These are phyloP conservation scores for Biscogniauxia marginata DNA, from an alignment of 2,329 filamentous ascomycete genomes.

Conservation along the genomic window DNA sequence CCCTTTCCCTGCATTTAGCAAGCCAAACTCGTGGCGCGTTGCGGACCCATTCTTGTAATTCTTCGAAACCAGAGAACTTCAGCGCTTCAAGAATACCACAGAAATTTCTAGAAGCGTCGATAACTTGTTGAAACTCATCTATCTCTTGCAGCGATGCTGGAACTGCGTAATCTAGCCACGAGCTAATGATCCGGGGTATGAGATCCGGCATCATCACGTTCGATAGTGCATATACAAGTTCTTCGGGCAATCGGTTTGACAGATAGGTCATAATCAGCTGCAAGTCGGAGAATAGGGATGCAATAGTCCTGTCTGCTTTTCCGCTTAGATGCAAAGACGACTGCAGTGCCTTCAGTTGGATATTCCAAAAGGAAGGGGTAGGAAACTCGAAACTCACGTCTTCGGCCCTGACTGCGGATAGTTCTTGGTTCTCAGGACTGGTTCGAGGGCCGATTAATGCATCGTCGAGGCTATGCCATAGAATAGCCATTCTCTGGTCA, in stretches of 20 bases:
- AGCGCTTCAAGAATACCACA: slow-evolving; percentile 60
- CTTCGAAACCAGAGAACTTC: slow-evolving; percentile 60
- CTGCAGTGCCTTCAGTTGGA: slow-evolving; percentile 29
- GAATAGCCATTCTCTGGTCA: slow-evolving; percentile 55
- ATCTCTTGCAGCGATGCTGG: slow-evolving; percentile 73
- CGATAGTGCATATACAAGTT: slow-evolving; percentile 61
- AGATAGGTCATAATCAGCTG: slow-evolving; percentile 52
- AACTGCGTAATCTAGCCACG: slow-evolving; percentile 75
- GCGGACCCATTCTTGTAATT: slow-evolving; percentile 76
- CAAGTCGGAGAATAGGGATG: slow-evolving; percentile 54
- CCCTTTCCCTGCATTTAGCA: slow-evolving; percentile 74
- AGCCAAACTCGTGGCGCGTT: slow-evolving; percentile 84
- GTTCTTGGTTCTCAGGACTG: slow-evolving; percentile 34
- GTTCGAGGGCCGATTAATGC: slow-evolving; percentile 62
- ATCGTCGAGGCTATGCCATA: slow-evolving; percentile 64
- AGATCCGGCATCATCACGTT: slow-evolving; percentile 69
- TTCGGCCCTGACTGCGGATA: slow-evolving; percentile 42
- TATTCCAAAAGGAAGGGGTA: neutral
- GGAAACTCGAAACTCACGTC: slow-evolving; percentile 38
- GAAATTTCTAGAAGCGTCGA: slow-evolving; percentile 65
- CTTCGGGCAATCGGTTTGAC: slow-evolving; percentile 49
- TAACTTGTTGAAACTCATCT: slow-evolving; percentile 65
- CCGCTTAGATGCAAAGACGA: slow-evolving; percentile 44
- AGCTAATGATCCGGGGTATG: slow-evolving; percentile 64
- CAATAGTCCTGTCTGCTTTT: slow-evolving; percentile 44